phyloP scores from a whole-genome alignment of 164 flowering plant genomes.

The Nymphaea colorata region DNA sequence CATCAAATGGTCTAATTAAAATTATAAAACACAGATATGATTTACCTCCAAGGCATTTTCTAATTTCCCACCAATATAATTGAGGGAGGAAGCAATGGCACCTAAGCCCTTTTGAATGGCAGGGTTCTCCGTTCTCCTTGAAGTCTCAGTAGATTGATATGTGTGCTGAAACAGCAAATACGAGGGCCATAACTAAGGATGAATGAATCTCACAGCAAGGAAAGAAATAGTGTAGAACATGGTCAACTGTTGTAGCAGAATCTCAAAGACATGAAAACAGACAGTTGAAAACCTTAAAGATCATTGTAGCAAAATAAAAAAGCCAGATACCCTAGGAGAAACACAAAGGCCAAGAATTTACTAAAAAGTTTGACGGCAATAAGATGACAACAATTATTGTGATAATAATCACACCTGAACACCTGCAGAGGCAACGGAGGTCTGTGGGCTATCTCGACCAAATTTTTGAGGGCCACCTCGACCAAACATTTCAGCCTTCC shows the following conservation, averaged over 20 bases:
- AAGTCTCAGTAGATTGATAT: slow-evolving; percentile 25
- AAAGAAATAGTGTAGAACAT: neutral
- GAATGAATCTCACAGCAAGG: neutral
- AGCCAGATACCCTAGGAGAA: too few species aligned
- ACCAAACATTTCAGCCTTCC: slow-evolving; percentile 21
- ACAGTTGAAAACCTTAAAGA: too few species aligned
- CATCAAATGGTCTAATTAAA: too few species aligned
- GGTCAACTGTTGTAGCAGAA: neutral
- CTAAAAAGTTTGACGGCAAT: neutral
- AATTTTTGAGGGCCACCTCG: slow-evolving; percentile 17
- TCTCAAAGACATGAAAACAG: neutral
- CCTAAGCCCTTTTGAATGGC: slow-evolving; percentile 54
- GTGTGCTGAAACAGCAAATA: slow-evolving; percentile 28
- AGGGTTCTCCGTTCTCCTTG: slow-evolving; percentile 47
- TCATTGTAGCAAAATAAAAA: too few species aligned
- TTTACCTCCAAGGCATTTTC: slow-evolving; percentile 88
- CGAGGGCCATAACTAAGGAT: neutral
- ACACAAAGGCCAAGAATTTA: too few species aligned
- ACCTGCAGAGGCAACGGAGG: slow-evolving; percentile 16
- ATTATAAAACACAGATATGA: neutral
- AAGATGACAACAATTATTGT: neutral
- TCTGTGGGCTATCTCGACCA: slow-evolving; percentile 15
- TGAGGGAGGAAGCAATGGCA: slow-evolving; percentile 61
- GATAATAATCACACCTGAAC: slow-evolving; percentile 31
- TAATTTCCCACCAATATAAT: slow-evolving; percentile 65